A percentile compares a stretch with the other conserved stretches of the same genome.
These are phyloP conservation scores for Gossypium gossypioides DNA, from an alignment of 441 rosid genomes.

Conservation along the genomic window DNA sequence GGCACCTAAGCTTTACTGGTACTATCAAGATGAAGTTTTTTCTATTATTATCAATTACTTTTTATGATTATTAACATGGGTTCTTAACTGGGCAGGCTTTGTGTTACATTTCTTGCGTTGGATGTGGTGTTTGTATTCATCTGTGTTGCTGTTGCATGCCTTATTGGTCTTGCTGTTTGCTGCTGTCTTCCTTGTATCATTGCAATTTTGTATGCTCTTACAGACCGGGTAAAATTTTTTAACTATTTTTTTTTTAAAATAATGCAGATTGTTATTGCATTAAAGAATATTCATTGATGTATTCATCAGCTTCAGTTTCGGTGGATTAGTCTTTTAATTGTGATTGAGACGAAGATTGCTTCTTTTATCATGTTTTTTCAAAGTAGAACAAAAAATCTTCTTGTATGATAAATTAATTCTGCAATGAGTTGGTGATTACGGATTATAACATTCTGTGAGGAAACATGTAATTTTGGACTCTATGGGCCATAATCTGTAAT, in stretches of 20 bases:
- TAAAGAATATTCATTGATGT: no score
- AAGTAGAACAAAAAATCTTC: not conserved
- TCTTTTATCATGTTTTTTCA: not conserved
- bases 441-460: no score
- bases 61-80: not conserved
- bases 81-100: conserved; percentile 41
- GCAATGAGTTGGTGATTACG: no score
- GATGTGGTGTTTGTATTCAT: conserved; percentile 56
- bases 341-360: not conserved
- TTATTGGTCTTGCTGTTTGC: conserved; percentile 59
- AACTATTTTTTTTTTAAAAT: not conserved
- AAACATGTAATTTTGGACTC: no score
- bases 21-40: not conserved
- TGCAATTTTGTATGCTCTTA: conserved; percentile 47
- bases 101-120: conserved; percentile 55
- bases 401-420: not conserved
- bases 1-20: conserved; percentile 55
- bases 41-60: not conserved
- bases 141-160: conserved; percentile 48
- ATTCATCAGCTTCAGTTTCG: not conserved
- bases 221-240: conserved; percentile 40
- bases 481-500: not conserved
- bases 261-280: not conserved
- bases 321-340: not conserved
- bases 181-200: conserved; percentile 68